Evolutionary conservation across 23 red algal genomes (phyloP), one percentile per base, ranked within the genome.

Genomic region (Gracilaria vermiculophylla): DNA sequence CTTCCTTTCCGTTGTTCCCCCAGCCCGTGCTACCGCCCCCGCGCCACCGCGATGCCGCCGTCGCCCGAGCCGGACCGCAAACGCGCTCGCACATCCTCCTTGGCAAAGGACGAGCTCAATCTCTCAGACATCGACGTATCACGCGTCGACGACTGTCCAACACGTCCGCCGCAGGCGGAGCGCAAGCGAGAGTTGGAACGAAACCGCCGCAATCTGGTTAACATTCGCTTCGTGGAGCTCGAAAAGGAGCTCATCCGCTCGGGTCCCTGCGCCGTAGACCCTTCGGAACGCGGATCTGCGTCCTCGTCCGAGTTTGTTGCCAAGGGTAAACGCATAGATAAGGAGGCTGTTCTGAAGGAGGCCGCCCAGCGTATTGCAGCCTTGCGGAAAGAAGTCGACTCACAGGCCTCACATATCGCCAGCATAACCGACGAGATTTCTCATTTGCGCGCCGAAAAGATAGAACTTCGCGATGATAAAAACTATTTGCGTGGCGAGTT

Each of bases 171-270:
- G 11, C 92, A 62, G 28, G 79, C 90, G 9, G 90, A 83, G 55
- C 67, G 90, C 19, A 94, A 94, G 76, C 92, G 92, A 21, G 82
- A 88, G 53, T 73, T 94, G 20, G 92, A 94, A 73, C 92, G 92
- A 13, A 80, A 88, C 51, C 92, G 92, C 5, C 81, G 92, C 28
- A 86, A 94, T 61, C 92, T 94, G 25, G 67, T 94, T n/a, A 80
- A 74, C n/a, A 80, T 81, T 32, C 92, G 92, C 43, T 81, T 94
- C 50, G 37, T 83, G 1, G 92, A 94, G 67, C 82, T 94, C 32
- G 83, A 94, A 49, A 69, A 65, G 19, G 70, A 88, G 53, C 69
- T 88, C 31, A 48, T 52, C 36, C 72, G 49, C 27, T 77, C 70
- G 25, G 53, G 62, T 15, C 69, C 69, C 1, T 34, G 84, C 53